A percentile compares a stretch with the other conserved stretches of the same genome.
Evolutionary conservation across 192 early-diverging fungal genomes (phyloP).

Genomic region (Backusella liffmaniae): DNA sequence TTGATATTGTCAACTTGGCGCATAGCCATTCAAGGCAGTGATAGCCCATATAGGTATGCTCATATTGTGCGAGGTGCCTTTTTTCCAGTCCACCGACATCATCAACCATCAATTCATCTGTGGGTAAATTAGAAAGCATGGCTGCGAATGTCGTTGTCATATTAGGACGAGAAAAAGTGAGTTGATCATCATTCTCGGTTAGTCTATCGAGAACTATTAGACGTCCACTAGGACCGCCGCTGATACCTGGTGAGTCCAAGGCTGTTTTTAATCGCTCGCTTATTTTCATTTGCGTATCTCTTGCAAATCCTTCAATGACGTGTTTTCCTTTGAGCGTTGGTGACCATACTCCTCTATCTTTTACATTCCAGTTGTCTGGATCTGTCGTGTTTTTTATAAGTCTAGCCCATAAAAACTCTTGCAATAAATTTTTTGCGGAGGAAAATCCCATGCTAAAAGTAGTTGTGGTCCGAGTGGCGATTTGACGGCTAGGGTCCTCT

Average conservation of each 20-base stretch:
- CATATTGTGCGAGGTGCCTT: background rate
- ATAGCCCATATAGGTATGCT: constrained; percentile 10
- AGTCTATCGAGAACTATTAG: constrained; percentile 19
- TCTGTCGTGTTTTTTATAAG: constrained; percentile 46
- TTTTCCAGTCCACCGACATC: constrained; percentile 13
- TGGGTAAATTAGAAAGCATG: constrained; percentile 43
- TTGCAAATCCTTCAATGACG: constrained; percentile 43
- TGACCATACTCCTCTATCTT: constrained; percentile 41
- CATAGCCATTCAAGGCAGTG: constrained; percentile 41
- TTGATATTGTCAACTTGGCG: constrained; percentile 46
- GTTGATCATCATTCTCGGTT: constrained; percentile 35
- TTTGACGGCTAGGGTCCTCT: constrained; percentile 39
- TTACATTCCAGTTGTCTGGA: constrained; percentile 38
- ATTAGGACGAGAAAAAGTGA: constrained; percentile 36
- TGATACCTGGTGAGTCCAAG: constrained; percentile 2
- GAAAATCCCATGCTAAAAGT: constrained; percentile 53
- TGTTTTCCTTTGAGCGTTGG: constrained; percentile 50
- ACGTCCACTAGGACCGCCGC: background rate
- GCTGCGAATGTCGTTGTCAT: constrained; percentile 42
- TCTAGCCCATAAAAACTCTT: constrained; percentile 51
- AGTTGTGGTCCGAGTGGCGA: constrained; percentile 51
- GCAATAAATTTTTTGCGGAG: constrained; percentile 48
- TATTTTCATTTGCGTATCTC: background rate
- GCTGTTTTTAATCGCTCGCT: constrained; percentile 16
- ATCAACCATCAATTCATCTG: constrained; percentile 18